These are phyloP conservation scores for Sclerospora graminicola DNA, from an alignment of 352 stramenopile genomes.

Conservation along the genomic window DNA sequence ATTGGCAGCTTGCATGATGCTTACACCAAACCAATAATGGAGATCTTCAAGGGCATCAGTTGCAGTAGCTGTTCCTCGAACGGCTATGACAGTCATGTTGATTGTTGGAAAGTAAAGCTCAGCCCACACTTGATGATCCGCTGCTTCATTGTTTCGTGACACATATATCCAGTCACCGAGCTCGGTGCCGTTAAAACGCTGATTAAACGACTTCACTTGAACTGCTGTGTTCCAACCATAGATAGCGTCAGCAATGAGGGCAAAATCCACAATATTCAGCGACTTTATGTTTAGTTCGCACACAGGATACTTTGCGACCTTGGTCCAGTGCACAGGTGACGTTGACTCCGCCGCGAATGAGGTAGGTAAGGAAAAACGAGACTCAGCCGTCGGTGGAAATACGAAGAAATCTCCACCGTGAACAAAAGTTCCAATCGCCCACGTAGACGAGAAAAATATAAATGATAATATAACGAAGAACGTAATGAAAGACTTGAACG, in stretches of 20 bases:
- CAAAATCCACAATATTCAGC: slow-evolving; percentile 76
- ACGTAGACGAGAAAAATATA: slow-evolving; percentile 83
- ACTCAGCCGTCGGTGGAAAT: slow-evolving; percentile 31
- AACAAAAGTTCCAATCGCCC: slow-evolving; percentile 82
- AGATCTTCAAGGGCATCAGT: slow-evolving; percentile 75
- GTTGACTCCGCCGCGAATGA: slow-evolving; percentile 10
- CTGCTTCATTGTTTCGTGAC: slow-evolving; percentile 49
- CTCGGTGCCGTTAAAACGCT: slow-evolving; percentile 75
- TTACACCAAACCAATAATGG: slow-evolving; percentile 83
- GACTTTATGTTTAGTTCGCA: slow-evolving; percentile 53
- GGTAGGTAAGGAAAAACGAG: slow-evolving; percentile 6
- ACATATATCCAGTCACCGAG: slow-evolving; percentile 72
- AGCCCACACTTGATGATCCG: slow-evolving; percentile 71
- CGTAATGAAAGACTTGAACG: slow-evolving; percentile 83
- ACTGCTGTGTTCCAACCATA: slow-evolving; percentile 74
- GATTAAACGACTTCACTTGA: slow-evolving; percentile 60
- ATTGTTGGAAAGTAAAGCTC: slow-evolving; percentile 75
- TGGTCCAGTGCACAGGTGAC: slow-evolving; percentile 18
- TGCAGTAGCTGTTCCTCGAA: slow-evolving; percentile 71
- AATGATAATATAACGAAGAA: slow-evolving; percentile 78
- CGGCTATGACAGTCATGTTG: slow-evolving; percentile 80
- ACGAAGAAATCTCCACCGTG: slow-evolving; percentile 76
- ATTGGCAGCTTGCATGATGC: slow-evolving; percentile 76
- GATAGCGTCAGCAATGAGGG: slow-evolving; percentile 70
- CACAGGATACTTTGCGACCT: slow-evolving; percentile 69